Percentiles rank a stretch among this genome's conserved stretches.
These are phyloP conservation scores for Isoetes taiwanensis DNA, from an alignment of 75 land plant species.

Conservation along the genomic window DNA sequence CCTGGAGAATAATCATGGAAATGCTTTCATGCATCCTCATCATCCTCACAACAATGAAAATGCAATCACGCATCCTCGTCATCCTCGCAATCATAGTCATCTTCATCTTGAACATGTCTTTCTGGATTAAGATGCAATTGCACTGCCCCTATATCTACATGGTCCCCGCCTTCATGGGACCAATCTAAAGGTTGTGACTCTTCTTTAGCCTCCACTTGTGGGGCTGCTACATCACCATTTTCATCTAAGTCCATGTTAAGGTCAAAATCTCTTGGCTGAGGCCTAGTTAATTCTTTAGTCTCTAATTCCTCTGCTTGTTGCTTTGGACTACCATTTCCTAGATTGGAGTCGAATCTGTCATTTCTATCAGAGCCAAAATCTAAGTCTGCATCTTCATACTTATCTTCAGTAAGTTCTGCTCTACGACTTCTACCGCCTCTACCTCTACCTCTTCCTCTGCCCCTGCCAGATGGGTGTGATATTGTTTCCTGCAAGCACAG, in stretches of 20 bases:
- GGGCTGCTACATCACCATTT: conserved; percentile 33
- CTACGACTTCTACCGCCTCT: conserved; percentile 17
- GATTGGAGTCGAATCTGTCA: conserved; percentile 15
- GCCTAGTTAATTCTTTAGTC: conserved; percentile 10
- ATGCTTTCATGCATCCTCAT: no score
- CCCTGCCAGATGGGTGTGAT: conserved; percentile 25
- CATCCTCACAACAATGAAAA: no score
- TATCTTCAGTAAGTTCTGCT: conserved; percentile 27
- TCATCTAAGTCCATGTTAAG: conserved; percentile 72
- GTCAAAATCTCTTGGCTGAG: conserved; percentile 46
- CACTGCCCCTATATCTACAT: conserved; percentile 32
- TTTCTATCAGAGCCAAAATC: conserved; percentile 13
- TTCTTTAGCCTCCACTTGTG: conserved; percentile 13
- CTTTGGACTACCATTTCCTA: conserved; percentile 13
- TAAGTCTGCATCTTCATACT: conserved; percentile 42
- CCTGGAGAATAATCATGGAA: no score
- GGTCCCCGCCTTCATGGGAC: conserved; percentile 24
- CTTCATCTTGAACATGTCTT: conserved; percentile 41
- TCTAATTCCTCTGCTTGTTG: conserved; percentile 8
- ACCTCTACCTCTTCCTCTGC: conserved; percentile 66
- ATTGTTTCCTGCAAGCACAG: conserved; percentile 18
- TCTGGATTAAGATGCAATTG: conserved; percentile 21
- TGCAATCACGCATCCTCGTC: no score
- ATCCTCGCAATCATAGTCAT: conserved; percentile 70
- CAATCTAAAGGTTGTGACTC: conserved; percentile 30